phyloP scores from a whole-genome alignment of 2,329 filamentous ascomycete species.

The Dothidotthia symphoricarpi region DNA sequence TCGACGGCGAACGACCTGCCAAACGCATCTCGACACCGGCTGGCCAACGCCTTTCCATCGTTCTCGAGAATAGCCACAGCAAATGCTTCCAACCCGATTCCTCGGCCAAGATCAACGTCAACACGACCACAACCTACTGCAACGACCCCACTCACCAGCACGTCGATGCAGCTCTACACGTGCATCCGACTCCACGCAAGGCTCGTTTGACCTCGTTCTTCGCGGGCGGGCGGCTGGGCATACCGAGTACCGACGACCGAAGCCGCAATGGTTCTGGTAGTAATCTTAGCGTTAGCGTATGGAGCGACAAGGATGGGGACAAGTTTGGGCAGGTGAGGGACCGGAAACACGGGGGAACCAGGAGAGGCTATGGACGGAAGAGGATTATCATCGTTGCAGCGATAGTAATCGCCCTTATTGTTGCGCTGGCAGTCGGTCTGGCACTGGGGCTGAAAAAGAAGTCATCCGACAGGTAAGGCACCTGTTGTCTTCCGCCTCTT shows the following conservation, averaged over 20 bases:
- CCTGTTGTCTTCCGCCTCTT: not conserved
- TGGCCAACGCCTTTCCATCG: conserved; percentile 43
- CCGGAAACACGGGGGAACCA: conserved; percentile 14
- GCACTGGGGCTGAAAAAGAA: conserved; percentile 46
- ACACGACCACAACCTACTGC: conserved; percentile 30
- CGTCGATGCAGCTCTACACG: conserved; percentile 22
- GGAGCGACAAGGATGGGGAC: conserved; percentile 36
- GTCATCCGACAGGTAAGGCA: conserved; percentile 11
- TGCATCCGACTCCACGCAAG: conserved; percentile 15
- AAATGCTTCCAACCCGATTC: conserved; percentile 21
- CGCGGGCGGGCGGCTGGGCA: conserved; percentile 24
- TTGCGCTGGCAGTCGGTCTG: conserved; percentile 42
- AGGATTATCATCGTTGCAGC: conserved; percentile 37
- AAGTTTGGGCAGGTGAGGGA: conserved; percentile 32
- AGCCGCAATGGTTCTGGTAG: conserved; percentile 20
- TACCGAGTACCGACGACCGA: conserved; percentile 28
- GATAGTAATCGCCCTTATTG: conserved; percentile 34
- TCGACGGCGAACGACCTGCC: conserved; percentile 31
- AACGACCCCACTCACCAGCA: conserved; percentile 28
- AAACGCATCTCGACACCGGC: conserved; percentile 46
- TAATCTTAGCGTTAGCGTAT: conserved; percentile 38
- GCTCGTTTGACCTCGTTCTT: conserved; percentile 20
- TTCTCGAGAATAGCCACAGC: conserved; percentile 37
- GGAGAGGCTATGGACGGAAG: conserved; percentile 42
- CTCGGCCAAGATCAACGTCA: conserved; percentile 27